Evolutionary conservation across 345 rosid genomes (phyloP), one percentile per base, ranked within the genome.

Genomic region (Sisymbrium irio): DNA sequence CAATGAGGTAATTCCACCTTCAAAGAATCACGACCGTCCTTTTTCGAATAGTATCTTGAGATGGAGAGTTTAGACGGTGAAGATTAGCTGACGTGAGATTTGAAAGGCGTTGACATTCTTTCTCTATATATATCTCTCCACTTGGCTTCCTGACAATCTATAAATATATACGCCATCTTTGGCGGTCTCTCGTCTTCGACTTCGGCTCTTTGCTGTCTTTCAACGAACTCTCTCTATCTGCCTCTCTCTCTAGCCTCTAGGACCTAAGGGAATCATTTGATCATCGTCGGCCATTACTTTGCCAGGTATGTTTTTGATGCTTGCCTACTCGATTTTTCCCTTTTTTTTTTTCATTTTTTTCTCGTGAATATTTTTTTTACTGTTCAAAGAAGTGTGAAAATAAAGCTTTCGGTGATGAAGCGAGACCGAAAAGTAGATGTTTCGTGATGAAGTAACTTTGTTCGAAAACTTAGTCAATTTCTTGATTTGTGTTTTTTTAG

Each of bases 91-190:
- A 63, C 1, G 1, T 17, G 51, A 55, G 12, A 36, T 62, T 64
- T 56, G 18, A 32, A 35, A 64, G 33, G 18, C 76, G 80, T 77
- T 71, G 80, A 71, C 80, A n/a, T 61, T 55, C 17, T 54, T 36
- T 63, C 28, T 53, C 33, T 50, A 10, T 50, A 0, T 30, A 50
- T 20, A 50, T 69, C 33, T 68, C 53, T 74, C 73, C 68, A 75
- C 67, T 67, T 67, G 73, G 61, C 72, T 54, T 13, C 47, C 35
- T 42, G 57, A 30, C 53, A 63, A 19, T 55, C 62, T 68, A 69
- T 70, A 77, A 45, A 71, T 70, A 27, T 46, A 57, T 14, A 54
- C 35, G 46, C 71, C 75, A 55, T 70, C 20, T 64, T 63, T 57
- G 72, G 76, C 55, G 72, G 80, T 58, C 62, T 59, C 56, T 40